These are phyloP conservation scores for Pseudevernia furfuracea DNA, from an alignment of 495 filamentous ascomycete genomes.

Conservation along the genomic window DNA sequence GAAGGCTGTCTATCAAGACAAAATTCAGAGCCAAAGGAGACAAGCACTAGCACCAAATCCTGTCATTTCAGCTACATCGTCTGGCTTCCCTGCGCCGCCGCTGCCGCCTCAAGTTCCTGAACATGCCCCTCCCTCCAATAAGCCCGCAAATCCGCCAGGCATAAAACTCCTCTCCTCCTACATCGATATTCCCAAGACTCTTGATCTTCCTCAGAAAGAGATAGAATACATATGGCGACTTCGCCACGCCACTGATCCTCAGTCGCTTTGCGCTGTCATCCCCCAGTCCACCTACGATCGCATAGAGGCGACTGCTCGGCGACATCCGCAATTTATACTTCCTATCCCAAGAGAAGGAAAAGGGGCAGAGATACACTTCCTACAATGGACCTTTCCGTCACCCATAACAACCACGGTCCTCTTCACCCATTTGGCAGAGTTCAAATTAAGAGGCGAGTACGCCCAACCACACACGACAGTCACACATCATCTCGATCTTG, in stretches of 20 bases:
- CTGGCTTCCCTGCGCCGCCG: constrained; percentile 30
- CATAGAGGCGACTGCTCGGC: constrained; percentile 59
- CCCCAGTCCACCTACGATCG: constrained; percentile 59
- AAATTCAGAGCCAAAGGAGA: constrained; percentile 59
- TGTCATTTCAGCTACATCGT: constrained; percentile 25
- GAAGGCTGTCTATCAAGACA: constrained; percentile 73
- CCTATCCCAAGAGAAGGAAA: constrained; percentile 62
- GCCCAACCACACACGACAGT: constrained; percentile 87
- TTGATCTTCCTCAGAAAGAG: constrained; percentile 65
- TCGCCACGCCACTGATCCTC: constrained; percentile 61
- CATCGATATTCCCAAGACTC: constrained; percentile 73
- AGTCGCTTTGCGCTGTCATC: constrained; percentile 75
- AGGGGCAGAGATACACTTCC: constrained; percentile 76
- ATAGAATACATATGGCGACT: constrained; percentile 86
- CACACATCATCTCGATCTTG: constrained; percentile 79
- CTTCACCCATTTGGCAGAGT: constrained; percentile 88
- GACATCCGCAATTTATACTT: constrained; percentile 81
- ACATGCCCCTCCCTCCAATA: constrained; percentile 26
- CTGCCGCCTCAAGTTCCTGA: constrained; percentile 24
- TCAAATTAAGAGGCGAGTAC: constrained; percentile 81
- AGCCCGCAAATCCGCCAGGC: constrained; percentile 38
- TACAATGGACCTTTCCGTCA: constrained; percentile 68
- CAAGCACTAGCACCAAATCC: constrained; percentile 41
- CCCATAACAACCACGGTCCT: constrained; percentile 69
- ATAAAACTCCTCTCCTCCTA: constrained; percentile 77